These are phyloP conservation scores for Eutrema heterophyllum DNA, from an alignment of 345 rosid species.

Conservation along the genomic window DNA sequence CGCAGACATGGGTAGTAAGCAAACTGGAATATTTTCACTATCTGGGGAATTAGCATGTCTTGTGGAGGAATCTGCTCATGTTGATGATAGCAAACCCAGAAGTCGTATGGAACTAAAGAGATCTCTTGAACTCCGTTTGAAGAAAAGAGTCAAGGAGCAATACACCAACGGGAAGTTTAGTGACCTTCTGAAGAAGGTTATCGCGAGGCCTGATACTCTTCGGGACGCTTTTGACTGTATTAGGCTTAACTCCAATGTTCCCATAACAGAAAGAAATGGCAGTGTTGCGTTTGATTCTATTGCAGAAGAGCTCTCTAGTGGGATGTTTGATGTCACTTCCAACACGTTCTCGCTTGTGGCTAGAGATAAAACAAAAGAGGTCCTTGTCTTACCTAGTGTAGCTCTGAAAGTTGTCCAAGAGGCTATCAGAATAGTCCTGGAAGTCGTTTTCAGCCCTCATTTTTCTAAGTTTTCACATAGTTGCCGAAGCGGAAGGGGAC, in stretches of 20 bases:
- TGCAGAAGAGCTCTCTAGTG: slow-evolving; percentile 57
- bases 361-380: slow-evolving; percentile 59
- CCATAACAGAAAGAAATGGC: slow-evolving; percentile 22
- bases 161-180: slow-evolving; percentile 56
- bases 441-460: slow-evolving; percentile 70
- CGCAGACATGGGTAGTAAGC: slow-evolving; percentile 22
- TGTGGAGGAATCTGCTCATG: slow-evolving; percentile 50
- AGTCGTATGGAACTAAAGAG: slow-evolving; percentile 68
- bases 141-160: slow-evolving; percentile 79
- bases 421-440: slow-evolving; percentile 73
- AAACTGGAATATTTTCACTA: slow-evolving; percentile 36
- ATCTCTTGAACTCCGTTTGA: slow-evolving; percentile 60
- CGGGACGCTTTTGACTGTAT: slow-evolving; percentile 63
- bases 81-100: slow-evolving; percentile 40
- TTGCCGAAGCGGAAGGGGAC: slow-evolving; percentile 83
- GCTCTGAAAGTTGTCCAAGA: slow-evolving; percentile 69
- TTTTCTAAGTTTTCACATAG: slow-evolving; percentile 89
- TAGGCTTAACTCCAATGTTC: slow-evolving; percentile 61
- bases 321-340: slow-evolving; percentile 52
- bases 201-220: slow-evolving; percentile 65
- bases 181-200: slow-evolving; percentile 49
- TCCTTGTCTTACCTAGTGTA: slow-evolving; percentile 66
- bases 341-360: slow-evolving; percentile 51
- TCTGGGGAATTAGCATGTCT: slow-evolving; percentile 63
- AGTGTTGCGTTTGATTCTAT: slow-evolving; percentile 41